Conservation (phyloP, 164 flowering plant genomes). For the Annona cherimola region DNA sequence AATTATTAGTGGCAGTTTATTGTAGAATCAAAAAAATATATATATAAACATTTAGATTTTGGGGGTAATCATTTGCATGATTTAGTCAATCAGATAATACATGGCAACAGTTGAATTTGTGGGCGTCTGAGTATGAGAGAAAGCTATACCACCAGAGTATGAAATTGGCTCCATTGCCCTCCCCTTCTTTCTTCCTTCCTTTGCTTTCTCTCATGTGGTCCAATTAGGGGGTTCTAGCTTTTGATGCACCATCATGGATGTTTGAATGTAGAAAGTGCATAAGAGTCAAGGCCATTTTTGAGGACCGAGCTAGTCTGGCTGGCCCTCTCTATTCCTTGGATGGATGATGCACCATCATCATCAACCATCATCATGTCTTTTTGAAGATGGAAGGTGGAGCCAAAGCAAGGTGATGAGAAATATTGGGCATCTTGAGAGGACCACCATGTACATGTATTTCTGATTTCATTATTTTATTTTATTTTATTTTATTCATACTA, state of each 20-base stretch:
- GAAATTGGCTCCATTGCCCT: not conserved
- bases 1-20: not conserved
- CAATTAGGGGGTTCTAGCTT: conserved; percentile 1
- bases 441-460: not conserved
- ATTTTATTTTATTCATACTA: not conserved
- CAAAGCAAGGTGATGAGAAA: not conserved
- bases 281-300: conserved; percentile 3
- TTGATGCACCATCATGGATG: conserved; percentile 1
- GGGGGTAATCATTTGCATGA: too few relatives aligned
- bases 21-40: too few relatives aligned
- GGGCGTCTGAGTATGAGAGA: not conserved
- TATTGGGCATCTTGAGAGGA: not conserved
- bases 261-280: conserved; percentile 7
- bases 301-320: not conserved
- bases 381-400: conserved; percentile 8
- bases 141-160: not conserved
- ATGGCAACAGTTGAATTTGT: not conserved
- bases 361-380: conserved; percentile 1
- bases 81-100: too few relatives aligned
- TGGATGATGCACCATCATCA: conserved; percentile 6
- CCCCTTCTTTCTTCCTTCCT: not conserved
- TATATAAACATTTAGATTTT: too few relatives aligned
- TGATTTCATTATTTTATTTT: too few relatives aligned
- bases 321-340: not conserved
- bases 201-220: not conserved